Percentiles rank a stretch among this genome's conserved stretches.
These are phyloP conservation scores for Vitis cinerea DNA, from an alignment of 164 flowering plant species.

Conservation along the genomic window DNA sequence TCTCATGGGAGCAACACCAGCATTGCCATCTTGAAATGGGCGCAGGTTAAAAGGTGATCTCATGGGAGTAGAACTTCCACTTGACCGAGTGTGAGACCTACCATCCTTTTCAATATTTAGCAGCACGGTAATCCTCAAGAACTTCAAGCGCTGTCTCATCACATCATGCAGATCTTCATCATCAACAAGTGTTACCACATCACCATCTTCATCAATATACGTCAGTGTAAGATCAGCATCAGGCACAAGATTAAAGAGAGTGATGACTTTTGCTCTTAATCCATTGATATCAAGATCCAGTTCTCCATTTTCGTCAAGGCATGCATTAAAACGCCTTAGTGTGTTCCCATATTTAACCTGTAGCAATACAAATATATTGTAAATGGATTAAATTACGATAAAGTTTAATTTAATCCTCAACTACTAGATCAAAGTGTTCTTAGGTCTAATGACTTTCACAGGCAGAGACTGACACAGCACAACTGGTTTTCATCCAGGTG, in stretches of 20 bases:
- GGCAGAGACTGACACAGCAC: too few relatives aligned
- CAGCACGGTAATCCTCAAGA: conserved; percentile 61
- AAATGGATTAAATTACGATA: not conserved
- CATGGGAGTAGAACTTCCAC: conserved; percentile 54
- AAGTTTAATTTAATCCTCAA: too few relatives aligned
- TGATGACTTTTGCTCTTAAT: conserved; percentile 51
- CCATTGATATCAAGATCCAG: conserved; percentile 55
- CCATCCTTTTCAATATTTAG: conserved; percentile 27
- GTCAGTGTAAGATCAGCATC: conserved; percentile 62
- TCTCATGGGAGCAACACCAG: conserved; percentile 44
- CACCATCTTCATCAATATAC: conserved; percentile 82
- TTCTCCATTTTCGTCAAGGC: conserved; percentile 29
- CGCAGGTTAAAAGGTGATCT: conserved; percentile 32
- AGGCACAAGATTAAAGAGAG: conserved; percentile 50
- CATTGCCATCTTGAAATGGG: conserved; percentile 20
- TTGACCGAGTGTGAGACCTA: conserved; percentile 26
- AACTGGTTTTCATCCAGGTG: too few relatives aligned
- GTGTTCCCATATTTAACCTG: conserved; percentile 81
- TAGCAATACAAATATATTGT: not conserved
- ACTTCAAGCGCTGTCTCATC: conserved; percentile 61
- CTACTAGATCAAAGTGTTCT: too few relatives aligned
- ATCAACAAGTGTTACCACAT: conserved; percentile 70
- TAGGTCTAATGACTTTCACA: too few relatives aligned
- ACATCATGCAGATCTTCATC: conserved; percentile 81
- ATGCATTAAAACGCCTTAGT: conserved; percentile 71